Conservation (phyloP, 83 land plant genomes). For the Isoetes engelmannii region DNA sequence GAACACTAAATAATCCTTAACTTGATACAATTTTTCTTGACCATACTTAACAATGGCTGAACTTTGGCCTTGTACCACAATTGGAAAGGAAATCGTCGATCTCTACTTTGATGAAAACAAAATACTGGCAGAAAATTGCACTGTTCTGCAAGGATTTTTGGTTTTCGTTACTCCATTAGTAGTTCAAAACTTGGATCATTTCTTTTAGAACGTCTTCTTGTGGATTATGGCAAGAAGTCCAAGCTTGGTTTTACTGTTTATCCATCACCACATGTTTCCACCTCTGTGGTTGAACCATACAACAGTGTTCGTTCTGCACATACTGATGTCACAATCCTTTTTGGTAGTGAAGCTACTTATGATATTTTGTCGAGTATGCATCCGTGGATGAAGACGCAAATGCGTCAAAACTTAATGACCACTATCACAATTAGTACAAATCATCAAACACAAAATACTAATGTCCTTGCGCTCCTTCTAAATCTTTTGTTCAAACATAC, state of each 20-base stretch:
- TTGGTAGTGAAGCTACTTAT: too few species aligned
- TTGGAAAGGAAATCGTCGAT: conserved; percentile 57
- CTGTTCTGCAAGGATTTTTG: conserved; percentile 54
- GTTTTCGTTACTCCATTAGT: conserved; percentile 45
- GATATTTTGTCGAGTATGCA: too few species aligned
- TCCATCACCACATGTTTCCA: conserved; percentile 41
- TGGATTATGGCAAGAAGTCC: conserved; percentile 51
- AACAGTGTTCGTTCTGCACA: too few species aligned
- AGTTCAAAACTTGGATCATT: conserved; percentile 48
- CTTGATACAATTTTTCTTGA: conserved; percentile 12
- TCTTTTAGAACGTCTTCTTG: conserved; percentile 49
- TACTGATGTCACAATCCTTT: too few species aligned
- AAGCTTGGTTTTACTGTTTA: conserved; percentile 50
- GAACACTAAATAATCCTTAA: neutral
- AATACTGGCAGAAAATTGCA: conserved; percentile 52
- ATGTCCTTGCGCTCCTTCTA: too few species aligned
- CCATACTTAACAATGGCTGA: neutral
- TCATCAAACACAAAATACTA: too few species aligned
- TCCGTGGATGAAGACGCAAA: too few species aligned
- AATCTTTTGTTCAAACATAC: too few species aligned
- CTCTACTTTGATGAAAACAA: conserved; percentile 47
- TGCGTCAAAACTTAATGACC: too few species aligned
- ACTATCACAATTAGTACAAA: too few species aligned
- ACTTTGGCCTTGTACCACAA: conserved; percentile 14
- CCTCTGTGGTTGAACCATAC: too few species aligned